phyloP scores from a whole-genome alignment of 768 basidiomycete genomes.

The Psilocybe cyanescens region DNA sequence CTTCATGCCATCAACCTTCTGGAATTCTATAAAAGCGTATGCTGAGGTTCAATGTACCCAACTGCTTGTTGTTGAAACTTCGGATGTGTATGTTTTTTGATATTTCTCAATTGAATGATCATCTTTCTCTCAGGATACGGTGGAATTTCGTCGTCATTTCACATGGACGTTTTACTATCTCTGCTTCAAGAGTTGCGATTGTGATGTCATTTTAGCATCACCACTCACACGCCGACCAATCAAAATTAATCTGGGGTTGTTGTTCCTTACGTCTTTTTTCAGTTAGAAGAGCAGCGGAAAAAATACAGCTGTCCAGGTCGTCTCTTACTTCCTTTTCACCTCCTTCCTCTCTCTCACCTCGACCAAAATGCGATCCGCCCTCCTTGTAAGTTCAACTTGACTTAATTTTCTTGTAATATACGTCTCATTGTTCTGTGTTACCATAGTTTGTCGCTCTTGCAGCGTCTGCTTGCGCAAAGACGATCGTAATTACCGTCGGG shows the following conservation, averaged over 20 bases:
- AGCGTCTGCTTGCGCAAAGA: constrained; percentile 35
- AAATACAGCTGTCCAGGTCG: neutral
- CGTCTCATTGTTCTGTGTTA: neutral
- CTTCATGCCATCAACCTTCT: neutral
- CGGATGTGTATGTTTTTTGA: neutral
- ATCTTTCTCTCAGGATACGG: neutral
- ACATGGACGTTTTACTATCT: neutral
- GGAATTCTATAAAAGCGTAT: neutral
- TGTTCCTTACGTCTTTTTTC: constrained; percentile 7
- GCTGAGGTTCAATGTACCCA: neutral
- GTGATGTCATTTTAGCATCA: constrained; percentile 19
- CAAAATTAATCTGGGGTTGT: constrained; percentile 9
- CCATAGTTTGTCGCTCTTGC: constrained; percentile 20
- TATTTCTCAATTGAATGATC: neutral
- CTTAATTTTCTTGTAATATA: neutral
- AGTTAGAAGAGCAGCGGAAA: constrained; percentile 4
- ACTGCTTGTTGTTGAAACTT: neutral
- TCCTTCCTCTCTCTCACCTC: constrained; percentile 4
- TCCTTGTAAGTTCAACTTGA: constrained; percentile 15
- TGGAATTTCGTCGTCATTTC: neutral
- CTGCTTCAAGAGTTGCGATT: neutral
- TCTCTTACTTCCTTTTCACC: constrained; percentile 8
- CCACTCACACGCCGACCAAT: constrained; percentile 16
- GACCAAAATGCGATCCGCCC: constrained; percentile 16
- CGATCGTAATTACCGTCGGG: constrained; percentile 48